phyloP scores from a whole-genome alignment of 2,329 filamentous ascomycete genomes.

The Coniochaeta sp. region DNA sequence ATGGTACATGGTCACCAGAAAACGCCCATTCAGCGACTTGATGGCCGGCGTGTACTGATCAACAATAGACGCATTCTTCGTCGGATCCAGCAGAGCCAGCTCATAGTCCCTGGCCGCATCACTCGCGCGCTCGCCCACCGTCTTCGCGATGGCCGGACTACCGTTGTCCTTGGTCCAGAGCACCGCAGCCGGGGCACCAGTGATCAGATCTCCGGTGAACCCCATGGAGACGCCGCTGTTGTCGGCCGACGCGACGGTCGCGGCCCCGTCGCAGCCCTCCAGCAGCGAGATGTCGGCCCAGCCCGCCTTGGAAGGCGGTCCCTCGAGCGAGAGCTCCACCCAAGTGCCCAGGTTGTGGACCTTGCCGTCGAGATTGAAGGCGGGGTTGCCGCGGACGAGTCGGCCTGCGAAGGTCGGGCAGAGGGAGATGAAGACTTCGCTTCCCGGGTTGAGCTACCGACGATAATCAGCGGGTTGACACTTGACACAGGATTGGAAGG shows the following conservation, averaged over 20 bases:
- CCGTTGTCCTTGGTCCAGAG: conserved; percentile 9
- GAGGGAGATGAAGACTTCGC: conserved; percentile 16
- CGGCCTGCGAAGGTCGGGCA: conserved; percentile 17
- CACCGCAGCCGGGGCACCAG: conserved; percentile 11
- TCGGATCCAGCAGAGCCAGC: conserved; percentile 7
- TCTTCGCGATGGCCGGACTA: conserved; percentile 8
- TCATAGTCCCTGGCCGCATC: conserved; percentile 11
- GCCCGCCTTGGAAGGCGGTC: conserved; percentile 4
- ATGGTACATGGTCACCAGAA: conserved; percentile 8
- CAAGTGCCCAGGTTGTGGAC: conserved; percentile 17
- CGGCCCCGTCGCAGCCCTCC: conserved; percentile 17
- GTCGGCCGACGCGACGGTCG: conserved; percentile 12
- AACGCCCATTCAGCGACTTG: conserved; percentile 8
- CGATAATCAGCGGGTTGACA: neutral
- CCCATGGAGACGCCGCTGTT: conserved; percentile 9
- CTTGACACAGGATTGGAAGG: neutral
- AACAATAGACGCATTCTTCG: conserved; percentile 8
- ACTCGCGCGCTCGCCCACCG: conserved; percentile 12
- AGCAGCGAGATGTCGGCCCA: conserved; percentile 18
- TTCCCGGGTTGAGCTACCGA: conserved; percentile 11
- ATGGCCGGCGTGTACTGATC: conserved; percentile 9
- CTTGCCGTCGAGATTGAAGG: conserved; percentile 12
- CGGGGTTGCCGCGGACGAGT: conserved; percentile 14
- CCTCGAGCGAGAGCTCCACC: conserved; percentile 10
- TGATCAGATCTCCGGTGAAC: conserved; percentile 13